phyloP scores from a whole-genome alignment of 2,329 filamentous ascomycete genomes.

The Colletotrichum tabaci region DNA sequence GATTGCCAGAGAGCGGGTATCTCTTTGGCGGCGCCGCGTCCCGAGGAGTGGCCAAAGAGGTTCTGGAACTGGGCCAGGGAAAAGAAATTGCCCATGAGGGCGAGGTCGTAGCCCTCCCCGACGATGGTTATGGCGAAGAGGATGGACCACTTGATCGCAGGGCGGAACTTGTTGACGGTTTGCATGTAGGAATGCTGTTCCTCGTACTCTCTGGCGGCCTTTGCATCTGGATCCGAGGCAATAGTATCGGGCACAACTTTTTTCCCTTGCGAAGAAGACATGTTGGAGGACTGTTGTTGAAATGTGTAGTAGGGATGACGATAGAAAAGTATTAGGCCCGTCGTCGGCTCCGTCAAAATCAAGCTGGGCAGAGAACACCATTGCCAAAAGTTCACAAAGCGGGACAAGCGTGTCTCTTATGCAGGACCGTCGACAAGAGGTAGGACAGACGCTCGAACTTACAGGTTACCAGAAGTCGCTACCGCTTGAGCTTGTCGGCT shows the following conservation, averaged over 20 bases:
- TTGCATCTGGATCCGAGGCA: slow-evolving; percentile 10
- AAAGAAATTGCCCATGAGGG: slow-evolving; percentile 53
- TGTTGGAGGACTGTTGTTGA: not conserved
- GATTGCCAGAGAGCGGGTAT: slow-evolving; percentile 60
- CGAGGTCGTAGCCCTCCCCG: slow-evolving; percentile 50
- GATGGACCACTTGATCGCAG: slow-evolving; percentile 42
- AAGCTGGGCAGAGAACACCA: not conserved
- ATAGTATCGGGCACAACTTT: slow-evolving; percentile 8
- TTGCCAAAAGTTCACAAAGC: not conserved
- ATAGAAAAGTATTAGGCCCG: not conserved
- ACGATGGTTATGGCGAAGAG: slow-evolving; percentile 41
- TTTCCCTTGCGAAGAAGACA: slow-evolving; percentile 2
- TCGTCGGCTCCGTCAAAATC: too few relatives aligned
- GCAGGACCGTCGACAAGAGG: not conserved
- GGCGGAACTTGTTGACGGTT: slow-evolving; percentile 12
- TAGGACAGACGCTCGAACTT: not conserved
- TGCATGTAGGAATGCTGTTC: slow-evolving; percentile 11
- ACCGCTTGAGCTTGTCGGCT: not conserved
- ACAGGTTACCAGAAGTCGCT: not conserved
- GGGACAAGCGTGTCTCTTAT: not conserved
- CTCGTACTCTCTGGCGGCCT: slow-evolving; percentile 24
- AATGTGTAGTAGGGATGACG: not conserved
- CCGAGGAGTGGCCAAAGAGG: slow-evolving; percentile 47
- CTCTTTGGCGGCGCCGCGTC: slow-evolving; percentile 50
- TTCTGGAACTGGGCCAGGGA: slow-evolving; percentile 48